These are phyloP conservation scores for Fraxinus sp. DNA, from an alignment of 305 asterid genomes.

Conservation along the genomic window DNA sequence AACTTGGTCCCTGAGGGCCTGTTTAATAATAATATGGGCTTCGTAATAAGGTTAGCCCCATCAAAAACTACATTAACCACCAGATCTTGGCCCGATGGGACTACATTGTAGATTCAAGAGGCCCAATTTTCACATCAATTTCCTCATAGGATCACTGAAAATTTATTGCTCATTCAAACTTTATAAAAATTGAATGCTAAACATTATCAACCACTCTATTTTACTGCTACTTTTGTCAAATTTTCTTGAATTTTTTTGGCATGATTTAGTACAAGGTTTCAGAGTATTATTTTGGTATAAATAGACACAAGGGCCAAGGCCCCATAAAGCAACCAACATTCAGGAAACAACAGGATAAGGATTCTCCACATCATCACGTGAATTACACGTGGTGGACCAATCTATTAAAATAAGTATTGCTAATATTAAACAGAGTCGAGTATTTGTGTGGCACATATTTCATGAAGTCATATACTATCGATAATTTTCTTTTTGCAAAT, in stretches of 20 bases:
- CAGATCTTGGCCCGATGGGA: neutral
- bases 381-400: constrained; percentile 21
- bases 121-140: neutral
- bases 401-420: neutral
- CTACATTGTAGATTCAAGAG: neutral
- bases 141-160: neutral
- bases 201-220: neutral
- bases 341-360: constrained; percentile 2
- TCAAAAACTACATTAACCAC: neutral
- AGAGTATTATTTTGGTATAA: neutral
- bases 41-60: neutral
- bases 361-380: constrained; percentile 6
- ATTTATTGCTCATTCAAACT: neutral
- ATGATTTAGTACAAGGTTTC: neutral
- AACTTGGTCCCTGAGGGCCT: neutral
- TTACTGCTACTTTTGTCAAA: neutral
- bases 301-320: too few relatives aligned
- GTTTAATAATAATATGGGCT: neutral
- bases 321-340: neutral
- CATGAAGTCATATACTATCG: neutral
- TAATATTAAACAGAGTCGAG: neutral
- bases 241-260: neutral
- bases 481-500: neutral
- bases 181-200: neutral
- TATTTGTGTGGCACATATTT: neutral